A percentile compares a stretch with the other conserved stretches of the same genome.
Conservation (phyloP, 202 grass and related monocot genomes). For the Schoenoplectus tabernaemontani region DNA sequence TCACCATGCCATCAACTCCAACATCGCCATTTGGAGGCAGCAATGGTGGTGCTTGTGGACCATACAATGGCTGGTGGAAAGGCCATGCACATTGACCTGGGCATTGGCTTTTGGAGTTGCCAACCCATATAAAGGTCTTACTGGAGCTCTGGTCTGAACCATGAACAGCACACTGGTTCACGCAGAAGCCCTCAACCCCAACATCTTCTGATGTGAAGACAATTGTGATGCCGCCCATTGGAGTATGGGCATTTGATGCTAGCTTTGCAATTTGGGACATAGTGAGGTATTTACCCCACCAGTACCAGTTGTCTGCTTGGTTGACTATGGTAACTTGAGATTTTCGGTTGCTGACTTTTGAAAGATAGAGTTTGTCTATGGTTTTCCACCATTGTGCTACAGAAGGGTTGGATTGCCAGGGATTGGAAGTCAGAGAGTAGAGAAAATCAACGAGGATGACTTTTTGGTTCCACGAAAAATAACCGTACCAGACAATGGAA, state of each 20-base stretch:
- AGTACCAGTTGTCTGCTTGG: conserved; percentile 32
- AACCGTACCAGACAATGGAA: conserved; percentile 57
- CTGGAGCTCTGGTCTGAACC: conserved; percentile 7
- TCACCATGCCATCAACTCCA: conserved; percentile 53
- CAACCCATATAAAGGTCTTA: conserved; percentile 39
- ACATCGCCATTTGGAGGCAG: conserved; percentile 51
- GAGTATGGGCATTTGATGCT: conserved; percentile 9
- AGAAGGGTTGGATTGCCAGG: conserved; percentile 33
- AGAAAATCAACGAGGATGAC: conserved; percentile 63
- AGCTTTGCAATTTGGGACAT: conserved; percentile 33
- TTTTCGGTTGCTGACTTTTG: conserved; percentile 14
- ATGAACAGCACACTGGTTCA: conserved; percentile 46
- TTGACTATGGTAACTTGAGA: not conserved
- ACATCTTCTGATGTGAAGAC: conserved; percentile 62
- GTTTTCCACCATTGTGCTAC: conserved; percentile 53
- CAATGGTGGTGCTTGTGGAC: conserved; percentile 44
- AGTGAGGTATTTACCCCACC: conserved; percentile 34
- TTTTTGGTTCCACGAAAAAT: conserved; percentile 56
- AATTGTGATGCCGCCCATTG: conserved; percentile 29
- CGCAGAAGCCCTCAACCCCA: conserved; percentile 53
- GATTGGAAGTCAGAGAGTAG: conserved; percentile 40
- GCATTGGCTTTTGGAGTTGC: conserved; percentile 43
- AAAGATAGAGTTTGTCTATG: conserved; percentile 38
- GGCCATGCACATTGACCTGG: conserved; percentile 62
- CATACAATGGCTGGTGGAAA: conserved; percentile 42